phyloP scores from a whole-genome alignment of 2,329 filamentous ascomycete species.

The Colletotrichum echinochloae region DNA sequence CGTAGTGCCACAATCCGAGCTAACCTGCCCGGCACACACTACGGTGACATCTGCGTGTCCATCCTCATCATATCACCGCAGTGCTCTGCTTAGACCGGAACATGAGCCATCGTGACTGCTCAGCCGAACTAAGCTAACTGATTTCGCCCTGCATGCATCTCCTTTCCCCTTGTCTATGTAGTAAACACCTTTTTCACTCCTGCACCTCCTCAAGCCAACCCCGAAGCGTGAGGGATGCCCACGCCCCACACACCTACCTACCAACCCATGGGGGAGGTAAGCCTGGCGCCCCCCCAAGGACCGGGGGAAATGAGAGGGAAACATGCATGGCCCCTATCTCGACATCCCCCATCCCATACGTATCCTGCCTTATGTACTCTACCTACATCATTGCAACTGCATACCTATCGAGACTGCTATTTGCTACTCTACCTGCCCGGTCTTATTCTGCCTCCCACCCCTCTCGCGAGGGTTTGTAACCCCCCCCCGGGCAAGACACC shows the following conservation, averaged over 20 bases:
- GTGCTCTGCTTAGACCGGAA: not conserved
- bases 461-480: slow-evolving; percentile 5
- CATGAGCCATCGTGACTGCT: not conserved
- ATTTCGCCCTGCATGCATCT: not conserved
- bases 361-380: not conserved
- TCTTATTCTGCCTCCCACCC: slow-evolving; percentile 3
- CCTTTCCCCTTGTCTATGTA: not conserved
- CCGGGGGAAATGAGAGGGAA: slow-evolving; percentile 6
- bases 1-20: not conserved
- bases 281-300: not conserved
- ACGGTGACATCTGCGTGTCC: slow-evolving; percentile 1
- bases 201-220: not conserved
- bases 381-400: not conserved
- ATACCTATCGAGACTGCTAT: not conserved
- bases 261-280: slow-evolving; percentile 1
- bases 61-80: not conserved
- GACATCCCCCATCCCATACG: not conserved
- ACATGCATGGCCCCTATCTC: slow-evolving; percentile 21
- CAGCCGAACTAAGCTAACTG: slow-evolving; percentile 5
- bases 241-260: not conserved
- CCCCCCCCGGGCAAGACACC: slow-evolving; percentile 1
- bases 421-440: not conserved
- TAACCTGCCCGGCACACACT: not conserved
- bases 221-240: not conserved
- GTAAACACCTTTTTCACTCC: not conserved